phyloP scores from a whole-genome alignment of 2,329 filamentous ascomycete species.

The Pseudogymnoascus sp. region DNA sequence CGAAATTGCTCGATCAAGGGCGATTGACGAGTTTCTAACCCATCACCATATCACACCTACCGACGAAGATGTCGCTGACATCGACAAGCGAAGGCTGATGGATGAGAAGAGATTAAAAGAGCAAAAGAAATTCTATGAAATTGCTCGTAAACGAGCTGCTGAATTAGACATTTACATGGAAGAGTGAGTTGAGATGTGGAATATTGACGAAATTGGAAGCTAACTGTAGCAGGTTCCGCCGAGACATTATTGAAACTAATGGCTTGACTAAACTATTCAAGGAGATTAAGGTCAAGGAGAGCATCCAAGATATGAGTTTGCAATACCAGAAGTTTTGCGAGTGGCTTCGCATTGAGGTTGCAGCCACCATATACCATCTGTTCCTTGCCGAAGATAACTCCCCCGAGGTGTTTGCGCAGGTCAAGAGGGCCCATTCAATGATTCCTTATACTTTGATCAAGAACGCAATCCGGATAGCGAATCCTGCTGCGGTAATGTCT shows the following conservation, averaged over 20 bases:
- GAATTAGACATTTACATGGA: slow-evolving; percentile 99
- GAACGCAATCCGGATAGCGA: slow-evolving; percentile 93
- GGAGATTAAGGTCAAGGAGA: slow-evolving; percentile 85
- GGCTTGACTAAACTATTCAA: slow-evolving; percentile 87
- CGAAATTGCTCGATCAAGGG: slow-evolving; percentile 71
- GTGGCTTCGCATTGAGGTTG: slow-evolving; percentile 94
- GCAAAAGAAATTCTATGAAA: slow-evolving; percentile 90
- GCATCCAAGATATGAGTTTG: slow-evolving; percentile 77
- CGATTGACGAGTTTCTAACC: slow-evolving; percentile 78
- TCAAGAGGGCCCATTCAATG: slow-evolving; percentile 87
- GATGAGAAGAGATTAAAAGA: slow-evolving; percentile 87
- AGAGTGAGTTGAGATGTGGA: slow-evolving; percentile 45
- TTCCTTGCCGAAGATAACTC: slow-evolving; percentile 98
- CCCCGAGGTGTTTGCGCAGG: slow-evolving; percentile 88
- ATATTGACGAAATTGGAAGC: neutral
- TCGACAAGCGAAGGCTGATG: slow-evolving; percentile 67
- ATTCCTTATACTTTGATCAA: slow-evolving; percentile 91
- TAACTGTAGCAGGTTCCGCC: slow-evolving; percentile 45
- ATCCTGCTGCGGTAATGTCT: slow-evolving; percentile 96
- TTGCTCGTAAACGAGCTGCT: slow-evolving; percentile 79
- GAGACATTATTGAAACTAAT: slow-evolving; percentile 61
- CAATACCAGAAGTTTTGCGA: slow-evolving; percentile 98
- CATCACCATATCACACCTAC: slow-evolving; percentile 62
- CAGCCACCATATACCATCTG: slow-evolving; percentile 91
- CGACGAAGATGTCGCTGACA: slow-evolving; percentile 78